Percentiles rank a stretch among this genome's conserved stretches.
Evolutionary conservation across 345 rosid genomes (phyloP).

Genomic region (Arabis hirsuta): DNA sequence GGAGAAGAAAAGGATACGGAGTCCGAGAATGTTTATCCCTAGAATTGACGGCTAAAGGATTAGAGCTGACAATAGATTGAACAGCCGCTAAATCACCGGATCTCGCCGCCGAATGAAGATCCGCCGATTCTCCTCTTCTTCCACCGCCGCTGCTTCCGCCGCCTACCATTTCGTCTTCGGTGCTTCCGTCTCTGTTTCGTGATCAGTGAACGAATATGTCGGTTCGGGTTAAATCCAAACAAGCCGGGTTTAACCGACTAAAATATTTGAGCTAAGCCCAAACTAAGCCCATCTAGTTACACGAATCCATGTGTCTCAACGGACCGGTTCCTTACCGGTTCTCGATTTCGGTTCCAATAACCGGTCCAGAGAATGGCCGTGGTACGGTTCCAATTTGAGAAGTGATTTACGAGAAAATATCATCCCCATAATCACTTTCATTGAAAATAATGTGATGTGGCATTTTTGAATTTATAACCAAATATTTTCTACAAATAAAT

Average conservation of each 20-base stretch:
- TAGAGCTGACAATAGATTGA: conserved; percentile 59
- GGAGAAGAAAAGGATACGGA: conserved; percentile 68
- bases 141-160: conserved; percentile 37
- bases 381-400: no score
- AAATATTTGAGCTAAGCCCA: conserved; percentile 4
- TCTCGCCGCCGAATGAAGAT: conserved; percentile 89
- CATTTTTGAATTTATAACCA: no score
- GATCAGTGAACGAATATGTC: conserved; percentile 17
- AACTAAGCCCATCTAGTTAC: conserved; percentile 34
- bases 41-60: conserved; percentile 72
- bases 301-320: not conserved
- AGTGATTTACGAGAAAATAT: no score
- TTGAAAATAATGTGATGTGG: no score
- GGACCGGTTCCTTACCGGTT: conserved; percentile 9
- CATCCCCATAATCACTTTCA: no score
- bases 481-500: no score
- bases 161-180: conserved; percentile 37
- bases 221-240: conserved; percentile 8
- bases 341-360: not conserved
- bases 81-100: conserved; percentile 76
- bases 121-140: conserved; percentile 43
- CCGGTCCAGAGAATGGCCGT: not conserved
- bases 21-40: conserved; percentile 98
- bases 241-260: not conserved
- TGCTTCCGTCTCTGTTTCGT: conserved; percentile 18